These are phyloP conservation scores for Sclerotinia subarctica DNA, from an alignment of 2,329 filamentous ascomycete genomes.

Conservation along the genomic window DNA sequence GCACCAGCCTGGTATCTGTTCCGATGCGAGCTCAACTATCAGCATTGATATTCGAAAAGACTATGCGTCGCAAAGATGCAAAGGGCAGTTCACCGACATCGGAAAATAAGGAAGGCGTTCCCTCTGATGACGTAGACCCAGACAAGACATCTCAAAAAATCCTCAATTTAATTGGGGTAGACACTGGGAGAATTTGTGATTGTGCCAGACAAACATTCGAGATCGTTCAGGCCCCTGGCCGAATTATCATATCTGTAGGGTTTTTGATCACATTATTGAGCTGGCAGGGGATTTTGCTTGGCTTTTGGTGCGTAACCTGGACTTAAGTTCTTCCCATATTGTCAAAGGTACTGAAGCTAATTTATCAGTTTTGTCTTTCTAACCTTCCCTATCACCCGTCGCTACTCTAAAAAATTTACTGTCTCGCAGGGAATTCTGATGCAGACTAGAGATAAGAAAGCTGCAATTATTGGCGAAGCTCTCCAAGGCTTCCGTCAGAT, in stretches of 20 bases:
- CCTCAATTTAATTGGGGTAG: constrained; percentile 72
- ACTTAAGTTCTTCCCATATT: not conserved
- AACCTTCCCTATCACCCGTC: constrained; percentile 61
- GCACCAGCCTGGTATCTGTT: constrained; percentile 35
- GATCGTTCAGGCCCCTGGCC: constrained; percentile 39
- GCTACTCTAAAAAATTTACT: constrained; percentile 46
- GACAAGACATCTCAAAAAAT: constrained; percentile 59
- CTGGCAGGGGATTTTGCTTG: constrained; percentile 63
- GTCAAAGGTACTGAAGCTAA: constrained; percentile 45
- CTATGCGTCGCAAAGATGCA: constrained; percentile 69
- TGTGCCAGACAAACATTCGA: constrained; percentile 53
- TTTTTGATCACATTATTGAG: constrained; percentile 66
- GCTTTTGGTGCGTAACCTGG: constrained; percentile 43
- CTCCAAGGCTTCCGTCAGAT: constrained; percentile 76
- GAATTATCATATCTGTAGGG: constrained; percentile 53
- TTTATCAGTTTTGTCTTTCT: constrained; percentile 55
- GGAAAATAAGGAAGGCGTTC: constrained; percentile 7
- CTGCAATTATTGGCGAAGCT: constrained; percentile 70
- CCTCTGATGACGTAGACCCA: constrained; percentile 52
- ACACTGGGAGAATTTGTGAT: constrained; percentile 63
- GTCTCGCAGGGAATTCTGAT: constrained; percentile 67
- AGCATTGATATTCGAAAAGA: constrained; percentile 70
- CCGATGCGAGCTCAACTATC: constrained; percentile 67
- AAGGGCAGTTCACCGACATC: constrained; percentile 46
- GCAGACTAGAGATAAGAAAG: constrained; percentile 70